Base-by-base conservation (phyloP, 2,329 filamentous ascomycete genomes). In the Rosellinia necatrix region DNA sequence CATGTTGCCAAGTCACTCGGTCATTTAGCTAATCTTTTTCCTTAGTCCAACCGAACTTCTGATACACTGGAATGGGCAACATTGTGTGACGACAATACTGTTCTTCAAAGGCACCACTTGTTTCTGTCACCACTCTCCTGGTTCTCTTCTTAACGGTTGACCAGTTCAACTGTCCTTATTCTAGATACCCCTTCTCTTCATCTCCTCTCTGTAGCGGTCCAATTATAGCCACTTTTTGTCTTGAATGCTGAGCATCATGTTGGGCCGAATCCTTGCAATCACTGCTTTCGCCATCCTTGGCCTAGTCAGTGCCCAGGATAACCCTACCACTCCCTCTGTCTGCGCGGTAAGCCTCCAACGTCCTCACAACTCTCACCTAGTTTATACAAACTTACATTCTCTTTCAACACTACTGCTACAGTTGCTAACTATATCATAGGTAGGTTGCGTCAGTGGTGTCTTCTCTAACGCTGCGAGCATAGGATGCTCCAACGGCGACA, bases 401-500 rank as follows among this genome's bases (percentile, higher is more conserved):
- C n/a, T n/a, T n/a, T n/a, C n/a, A n/a, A n/a, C n/a, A n/a, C n/a
- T 19, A 13, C 1, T 6, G 35, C 9, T 12, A 42, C 21, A 7
- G 49, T 57, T 27, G 40, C 63, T 67, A 40, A 67, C 46, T 24
- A 3, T 13, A 21, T 25, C 27, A 25, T 49, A 69, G 67, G 58
- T 59, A 7, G 63, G 64, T n/a, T 70, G 68, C 51, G 64, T 70
- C 46, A 62, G 49, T 53, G 66, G 66, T 15, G 66, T 67, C 29
- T 64, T 67, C 24, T 37, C 53, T 5, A 64, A 66, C 43, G 53
- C 57, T 2, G 53, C 38, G 6, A 44, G 30, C 9, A 53, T 70
- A 9, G 66, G 65, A 24, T 72, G 71, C 46, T 59, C 59, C 5
- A 56, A 56, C 9, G 66, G 66, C 6, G 69, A 72, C 50, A 66